phyloP scores from a whole-genome alignment of 2,329 filamentous ascomycete genomes.

The Furcasterigmium sp. region DNA sequence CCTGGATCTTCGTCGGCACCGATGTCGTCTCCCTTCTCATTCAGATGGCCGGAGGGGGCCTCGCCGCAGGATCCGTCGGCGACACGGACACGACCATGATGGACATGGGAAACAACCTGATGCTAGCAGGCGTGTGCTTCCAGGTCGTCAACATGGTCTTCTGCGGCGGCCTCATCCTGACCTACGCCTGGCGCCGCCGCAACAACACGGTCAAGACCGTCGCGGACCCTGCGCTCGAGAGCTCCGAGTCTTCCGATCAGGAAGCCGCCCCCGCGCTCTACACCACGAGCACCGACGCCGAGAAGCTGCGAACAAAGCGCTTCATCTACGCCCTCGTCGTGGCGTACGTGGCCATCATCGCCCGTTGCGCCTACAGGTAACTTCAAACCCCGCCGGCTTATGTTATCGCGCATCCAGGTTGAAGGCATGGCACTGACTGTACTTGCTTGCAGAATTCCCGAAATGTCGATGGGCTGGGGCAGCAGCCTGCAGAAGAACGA shows the following conservation, averaged over 20 bases:
- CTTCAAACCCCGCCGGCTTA: too few relatives aligned
- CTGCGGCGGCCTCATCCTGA: slow-evolving; percentile 12
- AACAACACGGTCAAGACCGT: slow-evolving; percentile 3
- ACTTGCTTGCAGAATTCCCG: slow-evolving; percentile 2
- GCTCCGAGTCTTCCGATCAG: neutral
- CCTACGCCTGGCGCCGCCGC: slow-evolving; percentile 4
- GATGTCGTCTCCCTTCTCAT: slow-evolving; percentile 33
- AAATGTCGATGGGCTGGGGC: slow-evolving; percentile 10
- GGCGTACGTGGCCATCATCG: slow-evolving; percentile 10
- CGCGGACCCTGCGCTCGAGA: neutral
- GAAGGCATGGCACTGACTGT: neutral
- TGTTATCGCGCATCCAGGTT: too few relatives aligned
- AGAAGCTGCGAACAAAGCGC: neutral
- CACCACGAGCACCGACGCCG: neutral
- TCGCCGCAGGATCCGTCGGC: slow-evolving; percentile 5
- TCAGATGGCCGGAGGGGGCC: slow-evolving; percentile 14
- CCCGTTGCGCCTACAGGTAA: slow-evolving; percentile 12
- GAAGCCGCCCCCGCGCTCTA: neutral
- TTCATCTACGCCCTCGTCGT: slow-evolving; percentile 6
- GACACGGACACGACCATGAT: slow-evolving; percentile 3
- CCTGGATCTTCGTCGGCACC: slow-evolving; percentile 43
- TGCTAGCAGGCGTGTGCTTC: slow-evolving; percentile 18
- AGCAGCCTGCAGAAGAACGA: slow-evolving; percentile 10
- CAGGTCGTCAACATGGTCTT: slow-evolving; percentile 20
- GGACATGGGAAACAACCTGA: slow-evolving; percentile 11